A percentile compares a stretch with the other conserved stretches of the same genome.
Conservation (phyloP, 805 yeast species). For the Zygotorulaspora chibaensis region DNA sequence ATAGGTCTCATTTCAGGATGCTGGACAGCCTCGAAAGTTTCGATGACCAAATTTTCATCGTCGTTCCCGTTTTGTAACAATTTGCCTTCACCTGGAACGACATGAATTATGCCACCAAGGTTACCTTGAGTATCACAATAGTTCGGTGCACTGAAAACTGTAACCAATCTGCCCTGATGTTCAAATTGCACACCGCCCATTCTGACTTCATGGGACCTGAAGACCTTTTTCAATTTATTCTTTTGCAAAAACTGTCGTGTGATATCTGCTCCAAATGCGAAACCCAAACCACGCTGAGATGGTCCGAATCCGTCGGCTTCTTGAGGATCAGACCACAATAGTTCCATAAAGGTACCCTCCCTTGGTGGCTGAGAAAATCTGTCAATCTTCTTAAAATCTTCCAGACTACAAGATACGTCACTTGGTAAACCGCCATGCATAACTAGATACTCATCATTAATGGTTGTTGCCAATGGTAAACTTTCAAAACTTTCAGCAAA, state of each 20-base stretch:
- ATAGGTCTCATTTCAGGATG: conserved; percentile 92
- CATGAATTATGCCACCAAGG: conserved; percentile 81
- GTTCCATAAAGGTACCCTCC: conserved; percentile 92
- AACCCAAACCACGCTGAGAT: conserved; percentile 90
- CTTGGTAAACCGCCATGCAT: conserved; percentile 97
- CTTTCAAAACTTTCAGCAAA: conserved; percentile 83
- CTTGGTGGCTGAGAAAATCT: conserved; percentile 84
- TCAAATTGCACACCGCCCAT: conserved; percentile 86
- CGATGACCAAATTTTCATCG: conserved; percentile 47
- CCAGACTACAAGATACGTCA: conserved; percentile 62
- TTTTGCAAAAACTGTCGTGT: conserved; percentile 70
- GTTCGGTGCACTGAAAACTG: conserved; percentile 98
- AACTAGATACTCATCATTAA: conserved; percentile 74
- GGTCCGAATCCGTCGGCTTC: conserved; percentile 70
- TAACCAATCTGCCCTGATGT: conserved; percentile 79
- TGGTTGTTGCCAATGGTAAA: conserved; percentile 79
- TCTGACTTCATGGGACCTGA: conserved; percentile 94
- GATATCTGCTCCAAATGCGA: conserved; percentile 95
- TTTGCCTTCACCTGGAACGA: conserved; percentile 39
- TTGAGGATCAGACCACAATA: conserved; percentile 97
- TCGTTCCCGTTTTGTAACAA: conserved; percentile 41
- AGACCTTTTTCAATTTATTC: conserved; percentile 71
- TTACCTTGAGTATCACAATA: conserved; percentile 93
- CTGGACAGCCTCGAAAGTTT: conserved; percentile 72
- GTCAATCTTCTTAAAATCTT: conserved; percentile 68